Evolutionary conservation across 1,284 basidiomycete species (phyloP), one percentile per base, ranked within the genome.

Genomic region (Puccinia brachypodii): DNA sequence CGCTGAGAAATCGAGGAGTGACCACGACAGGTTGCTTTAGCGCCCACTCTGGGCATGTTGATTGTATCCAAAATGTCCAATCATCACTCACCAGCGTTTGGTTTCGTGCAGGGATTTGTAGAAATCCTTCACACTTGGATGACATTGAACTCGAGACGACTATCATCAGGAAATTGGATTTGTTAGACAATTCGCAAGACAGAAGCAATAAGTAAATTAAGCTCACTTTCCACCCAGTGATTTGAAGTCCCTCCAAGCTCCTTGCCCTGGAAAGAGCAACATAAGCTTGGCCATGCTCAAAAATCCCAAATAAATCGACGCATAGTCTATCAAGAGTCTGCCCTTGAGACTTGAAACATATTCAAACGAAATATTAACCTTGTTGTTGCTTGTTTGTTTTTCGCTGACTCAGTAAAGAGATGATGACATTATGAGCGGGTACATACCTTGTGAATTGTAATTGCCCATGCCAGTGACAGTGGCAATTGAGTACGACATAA

Each of bases 401-500:
- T n/a, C n/a, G 28, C 14, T 58, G 7, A 56, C n/a, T 22, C n/a
- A 60, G 58, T 33, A 7, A 14, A 13, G 31, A 60, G 33, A 33
- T 33, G 4, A 53, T 53, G 13, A 4, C 13, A 22, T 36, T 62
- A 16, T 62, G 0, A 16, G 16, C n/a, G 25, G 1, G 31, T 44
- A 44, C 68, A 33, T 36, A 72, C 77, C 53, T 79, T 79, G 28
- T 79, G 77, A 36, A 72, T 79, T 53, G 77, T 79, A 16, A 79
- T 56, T 31, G 77, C 77, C 84, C 84, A 85, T 0, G 84, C 84
- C 22, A 84, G 76, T 14, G 77, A 71, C 2, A 85, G 66, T 14
- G 84, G 84, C 1, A 85, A 66, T 64, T 85, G 84, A 22, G 84
- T 84, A 16, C 84, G 68, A 9, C 79, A 83, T 19, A 84, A 83